Evolutionary conservation across 345 rosid species (phyloP).

Genomic region (Eucalyptus lansdowneana): DNA sequence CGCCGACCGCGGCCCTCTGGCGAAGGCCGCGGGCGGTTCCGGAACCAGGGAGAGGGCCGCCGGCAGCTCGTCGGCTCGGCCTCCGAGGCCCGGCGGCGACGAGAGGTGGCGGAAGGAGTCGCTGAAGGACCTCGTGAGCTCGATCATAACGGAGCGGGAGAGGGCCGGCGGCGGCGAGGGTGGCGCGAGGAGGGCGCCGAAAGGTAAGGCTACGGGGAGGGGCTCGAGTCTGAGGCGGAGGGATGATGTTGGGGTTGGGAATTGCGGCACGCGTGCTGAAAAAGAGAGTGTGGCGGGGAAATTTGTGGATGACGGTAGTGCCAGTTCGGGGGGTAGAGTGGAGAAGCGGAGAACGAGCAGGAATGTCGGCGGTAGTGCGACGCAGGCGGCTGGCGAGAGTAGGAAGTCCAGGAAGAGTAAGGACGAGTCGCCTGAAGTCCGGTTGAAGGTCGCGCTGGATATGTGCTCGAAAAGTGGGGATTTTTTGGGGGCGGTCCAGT

Average conservation of each 20-base stretch:
- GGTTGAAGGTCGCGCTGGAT: slow-evolving; percentile 25
- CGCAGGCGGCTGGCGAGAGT: not conserved
- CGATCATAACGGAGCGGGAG: slow-evolving; percentile 10
- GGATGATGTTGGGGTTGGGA: not conserved
- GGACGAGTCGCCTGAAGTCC: slow-evolving; percentile 4
- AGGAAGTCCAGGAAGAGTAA: slow-evolving; percentile 13
- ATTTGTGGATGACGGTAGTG: not conserved
- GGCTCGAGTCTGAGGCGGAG: not conserved
- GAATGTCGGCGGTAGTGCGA: not conserved
- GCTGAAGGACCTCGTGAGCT: slow-evolving; percentile 3
- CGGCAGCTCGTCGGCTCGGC: not conserved
- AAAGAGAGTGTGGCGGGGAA: not conserved
- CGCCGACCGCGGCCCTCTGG: not conserved
- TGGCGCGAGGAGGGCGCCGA: not conserved
- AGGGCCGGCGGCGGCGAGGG: not conserved
- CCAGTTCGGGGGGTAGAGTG: not conserved
- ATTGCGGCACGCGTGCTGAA: not conserved
- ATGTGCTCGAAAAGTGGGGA: slow-evolving; percentile 56
- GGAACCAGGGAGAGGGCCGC: not conserved
- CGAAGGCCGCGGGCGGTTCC: not conserved
- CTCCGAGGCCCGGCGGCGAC: not conserved
- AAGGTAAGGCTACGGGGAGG: not conserved
- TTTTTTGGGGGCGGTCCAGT: slow-evolving; percentile 33
- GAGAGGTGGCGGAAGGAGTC: not conserved
- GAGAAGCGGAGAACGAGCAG: not conserved